Base-by-base conservation (phyloP, 768 basidiomycete species). In the Lentinula detonsa region DNA sequence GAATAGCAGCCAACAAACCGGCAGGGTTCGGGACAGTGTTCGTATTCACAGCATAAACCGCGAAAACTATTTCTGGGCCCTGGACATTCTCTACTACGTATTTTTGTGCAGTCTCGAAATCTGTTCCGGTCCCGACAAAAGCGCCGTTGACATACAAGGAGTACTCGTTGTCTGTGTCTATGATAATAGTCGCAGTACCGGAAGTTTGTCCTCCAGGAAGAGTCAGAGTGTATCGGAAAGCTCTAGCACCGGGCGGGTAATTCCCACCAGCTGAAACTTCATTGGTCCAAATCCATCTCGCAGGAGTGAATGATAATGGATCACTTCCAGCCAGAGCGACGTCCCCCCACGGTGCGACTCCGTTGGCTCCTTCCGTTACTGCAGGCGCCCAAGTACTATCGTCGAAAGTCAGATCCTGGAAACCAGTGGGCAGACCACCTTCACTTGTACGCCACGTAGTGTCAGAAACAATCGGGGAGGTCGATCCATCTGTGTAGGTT, bases 201-300 rank as follows among this genome's bases (percentile, higher is more conserved):
- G 70, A 52, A 9, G 61, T 63, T 59, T 72, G 70, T 7, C 70
- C 70, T 11, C 48, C 59, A 5, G 70, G 61, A 9, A 63, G 57
- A n/a, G 58, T 48, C 51, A 70, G 64, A 3, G 67, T 68, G 46
- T 67, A 67, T 21, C 73, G 66, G 65, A 74, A 74, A 0, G 71
- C 72, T 18, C 71, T 67, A 7, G 64, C 55, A 37, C 64, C 64
- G 4, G 69, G 62, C 5, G 69, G 65, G 31, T 68, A 48, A 28
- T n/a, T 5, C n/a, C 23, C 10, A 39, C 58, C 58, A 16, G 16
- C 15, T 5, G 61, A 52, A 10, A 57, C 48, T 48, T 66, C 64
- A 18, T 64, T 50, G 5, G 68, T 67, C 72, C 71, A 73, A 51
- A 73, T 70, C 72, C 72, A 73, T 3, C 60, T 61, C 2, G 72